Base-by-base conservation (phyloP, 2,329 filamentous ascomycete species). In the Aspergillus flavus region DNA sequence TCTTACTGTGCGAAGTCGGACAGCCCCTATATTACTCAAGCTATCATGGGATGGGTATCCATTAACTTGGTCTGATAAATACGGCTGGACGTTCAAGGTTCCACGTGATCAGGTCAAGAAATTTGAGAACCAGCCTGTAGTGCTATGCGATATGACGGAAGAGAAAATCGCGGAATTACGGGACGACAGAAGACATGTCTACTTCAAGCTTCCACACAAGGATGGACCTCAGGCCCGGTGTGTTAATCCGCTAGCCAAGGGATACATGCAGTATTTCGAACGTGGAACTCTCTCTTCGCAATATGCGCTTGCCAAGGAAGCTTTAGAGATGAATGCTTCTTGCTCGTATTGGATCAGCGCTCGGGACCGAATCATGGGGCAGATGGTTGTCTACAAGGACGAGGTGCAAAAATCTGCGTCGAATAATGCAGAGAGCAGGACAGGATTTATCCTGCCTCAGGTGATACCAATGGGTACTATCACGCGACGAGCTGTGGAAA, bases 281-380 rank as follows among this genome's bases (percentile, higher is more conserved):
- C 91, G 91, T 41, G 94, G 93, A 0, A 92, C 86, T 0, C 81
- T 99, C 3, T 92, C 92, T 0, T 98, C 94, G 0, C 91, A 97
- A 76, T 98, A 91, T 72, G 76, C 88, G 0, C 94, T 97, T 72
- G 95, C 95, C 0, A 98, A 96, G 73, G 93, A 97, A 76, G 95
- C 96, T 0, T 82, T 99, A 50, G 91, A 98, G 71, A 99, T 99
- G 95, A 99, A 99, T 71, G 93, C 95, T 0, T 97, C 93, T 0
- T 99, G 96, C 75, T 98, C 94, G 0, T 99, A 99, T 78, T 99
- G 96, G 95, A 98, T 99, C 71, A 97, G 93, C 72, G 94, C 95
- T 19, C 87, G 95, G 65, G 93, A 97, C 73, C 85, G 95, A 57
- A 99, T 99, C 78, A 94, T 83, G 84, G 91, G 90, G n/a, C 95